Evolutionary conservation across 139 green algal genomes (phyloP), one percentile per base, ranked within the genome.

Genomic region (Tetradesmus obliquus): DNA sequence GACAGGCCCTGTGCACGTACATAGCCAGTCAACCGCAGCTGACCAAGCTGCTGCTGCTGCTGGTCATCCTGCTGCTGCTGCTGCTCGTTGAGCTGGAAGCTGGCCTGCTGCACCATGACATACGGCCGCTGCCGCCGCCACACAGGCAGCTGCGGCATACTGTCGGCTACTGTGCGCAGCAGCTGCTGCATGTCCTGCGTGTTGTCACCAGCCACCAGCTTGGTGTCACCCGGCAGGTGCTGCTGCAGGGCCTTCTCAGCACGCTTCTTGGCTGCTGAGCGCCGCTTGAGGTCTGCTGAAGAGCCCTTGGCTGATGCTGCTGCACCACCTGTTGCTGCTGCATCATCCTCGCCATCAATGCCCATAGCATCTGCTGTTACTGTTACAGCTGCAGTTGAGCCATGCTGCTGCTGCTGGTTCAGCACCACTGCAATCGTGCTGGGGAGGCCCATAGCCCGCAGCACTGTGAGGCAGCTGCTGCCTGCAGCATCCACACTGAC

Each of bases 381-480:
- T 32, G 60, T 2, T 82, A 17, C 85, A 71, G 55, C 85, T 88
- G 62, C 85, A 87, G 5, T 51, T 32, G 8, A 22, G 12, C 54
- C 66, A 1, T 87, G 58, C 54, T 84, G 53, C 20, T 58, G 72
- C 57, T 12, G 53, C 76, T 17, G 51, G 6, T 79, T 79, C 24
- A 95, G 93, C 60, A 97, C 94, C 10, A 96, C 90, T 22, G 92
- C 94, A n/a, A 97, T 54, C 2, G 95, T 53, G 5, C 83, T 82
- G 1, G 97, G 97, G 92, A 98, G 83, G 53, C 97, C 97, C 91
- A 99, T 91, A 4, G 95, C 91, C 6, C 96, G 94, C 92, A 98
- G 93, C 83, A 98, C 91, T 58, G 89, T 62, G 84, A 98, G 93
- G 20, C 94, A 96, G 19, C 86, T 83, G 66, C 91, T 66, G 17